These are phyloP conservation scores for Pseudocercospora eumusae DNA, from an alignment of 2,329 filamentous ascomycete genomes.

Conservation along the genomic window DNA sequence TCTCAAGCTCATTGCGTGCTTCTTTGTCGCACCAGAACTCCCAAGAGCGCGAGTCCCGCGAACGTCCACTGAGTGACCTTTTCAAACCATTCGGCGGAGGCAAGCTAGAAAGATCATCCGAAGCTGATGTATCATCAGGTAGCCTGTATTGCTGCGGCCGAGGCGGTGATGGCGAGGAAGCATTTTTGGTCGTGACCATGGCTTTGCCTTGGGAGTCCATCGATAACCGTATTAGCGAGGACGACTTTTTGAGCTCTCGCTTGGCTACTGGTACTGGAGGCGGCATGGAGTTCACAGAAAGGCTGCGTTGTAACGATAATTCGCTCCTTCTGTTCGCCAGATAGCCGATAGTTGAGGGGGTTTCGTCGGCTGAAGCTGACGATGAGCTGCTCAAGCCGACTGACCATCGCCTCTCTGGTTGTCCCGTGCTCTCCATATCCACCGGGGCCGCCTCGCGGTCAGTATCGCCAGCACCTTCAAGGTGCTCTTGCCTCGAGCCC, in stretches of 20 bases:
- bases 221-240: conserved; percentile 70
- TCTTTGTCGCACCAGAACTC: conserved; percentile 86
- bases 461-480: neutral
- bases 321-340: conserved; percentile 51
- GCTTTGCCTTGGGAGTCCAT: conserved; percentile 88
- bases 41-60: conserved; percentile 85
- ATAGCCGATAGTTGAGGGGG: conserved; percentile 35
- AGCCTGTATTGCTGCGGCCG: conserved; percentile 37
- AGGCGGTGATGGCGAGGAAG: conserved; percentile 68
- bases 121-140: conserved; percentile 48
- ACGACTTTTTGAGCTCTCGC: conserved; percentile 32
- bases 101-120: conserved; percentile 1
- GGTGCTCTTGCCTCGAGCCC: neutral
- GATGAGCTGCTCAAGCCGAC: neutral
- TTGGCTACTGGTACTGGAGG: neutral
- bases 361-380: neutral
- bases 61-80: conserved; percentile 65
- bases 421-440: neutral
- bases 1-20: conserved; percentile 72
- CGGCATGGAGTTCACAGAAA: conserved; percentile 13
- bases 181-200: conserved; percentile 71
- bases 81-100: conserved; percentile 32
- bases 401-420: neutral
- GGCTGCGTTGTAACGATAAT: conserved; percentile 38
- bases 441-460: neutral